Evolutionary conservation across 2,329 filamentous ascomycete species (phyloP), one percentile per base, ranked within the genome.

Genomic region (Trichoderma simmonsii): DNA sequence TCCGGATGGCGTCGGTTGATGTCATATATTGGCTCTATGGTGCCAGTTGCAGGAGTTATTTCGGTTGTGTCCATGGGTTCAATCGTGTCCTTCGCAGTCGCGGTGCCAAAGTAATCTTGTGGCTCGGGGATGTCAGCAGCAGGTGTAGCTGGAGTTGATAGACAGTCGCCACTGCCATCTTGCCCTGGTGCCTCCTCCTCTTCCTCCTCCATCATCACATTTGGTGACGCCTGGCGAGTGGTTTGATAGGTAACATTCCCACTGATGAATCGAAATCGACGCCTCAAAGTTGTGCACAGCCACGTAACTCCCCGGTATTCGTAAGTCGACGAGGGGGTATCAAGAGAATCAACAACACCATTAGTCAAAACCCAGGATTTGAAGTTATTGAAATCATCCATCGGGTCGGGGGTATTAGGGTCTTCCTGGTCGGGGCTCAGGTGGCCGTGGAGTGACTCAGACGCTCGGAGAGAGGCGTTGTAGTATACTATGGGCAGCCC

Each of bases 221-320:
- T 78, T 1, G 83, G 82, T 4, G 84, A 83, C 24, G 81, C 81
- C 11, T 83, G 81, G 59, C 83, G 81, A 73, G 80, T 78, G 34
- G 75, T 61, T 62, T 72, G 60, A 56, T 77, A 71, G 69, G 80
- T 83, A 24, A 79, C 79, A 73, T 83, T 85, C 15, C 89, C 90
- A 76, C 89, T 91, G 60, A 94, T 85, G 62, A 95, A 87, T 24
- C 92, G 88, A 72, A 93, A 87, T 15, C 91, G 87, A 75, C 87
- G 90, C 71, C 91, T 85, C 56, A 96, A 76, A 0, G 92, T 93
- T 30, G 88, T 91, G 73, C 87, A 90, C 3, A 89, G 90, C 93
- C 93, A 95, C 15, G 85, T 84, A 30, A 92, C 83, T 4, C 89
- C 90, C 2, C 86, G 91, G 77, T 91, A 94, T 21, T 83, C 79